A percentile compares a stretch with the other conserved stretches of the same genome.
Conservation (phyloP, 2,329 filamentous ascomycete genomes). For the Alternaria brassicae region DNA sequence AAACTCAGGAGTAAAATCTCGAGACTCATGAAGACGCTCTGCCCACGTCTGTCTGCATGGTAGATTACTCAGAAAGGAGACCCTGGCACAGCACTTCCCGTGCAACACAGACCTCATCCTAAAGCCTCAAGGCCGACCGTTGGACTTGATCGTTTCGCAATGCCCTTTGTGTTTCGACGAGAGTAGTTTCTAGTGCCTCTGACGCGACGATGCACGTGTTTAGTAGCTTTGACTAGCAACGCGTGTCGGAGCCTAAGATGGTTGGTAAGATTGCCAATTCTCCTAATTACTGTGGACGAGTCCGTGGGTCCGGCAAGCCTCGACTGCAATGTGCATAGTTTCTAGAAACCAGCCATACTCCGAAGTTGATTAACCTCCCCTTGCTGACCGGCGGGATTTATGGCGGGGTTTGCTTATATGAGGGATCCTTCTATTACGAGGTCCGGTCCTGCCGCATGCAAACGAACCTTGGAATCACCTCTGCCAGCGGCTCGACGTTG, state of each 20-base stretch:
- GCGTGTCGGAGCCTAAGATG: conserved; percentile 19
- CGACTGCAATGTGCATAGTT: conserved; percentile 27
- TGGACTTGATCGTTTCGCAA: conserved; percentile 26
- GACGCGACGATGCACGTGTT: conserved; percentile 21
- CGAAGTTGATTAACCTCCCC: conserved; percentile 32
- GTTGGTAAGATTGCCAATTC: conserved; percentile 35
- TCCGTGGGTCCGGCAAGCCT: conserved; percentile 22
- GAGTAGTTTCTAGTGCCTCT: conserved; percentile 13
- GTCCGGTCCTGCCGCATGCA: conserved; percentile 37
- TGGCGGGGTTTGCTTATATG: conserved; percentile 42
- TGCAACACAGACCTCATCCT: conserved; percentile 38
- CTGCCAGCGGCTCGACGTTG: conserved; percentile 32
- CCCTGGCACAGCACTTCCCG: conserved; percentile 33
- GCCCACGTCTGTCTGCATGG: conserved; percentile 35
- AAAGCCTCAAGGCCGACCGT: conserved; percentile 23
- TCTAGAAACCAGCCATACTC: conserved; percentile 32
- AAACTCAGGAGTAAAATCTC: conserved; percentile 2
- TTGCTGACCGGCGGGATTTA: conserved; percentile 35
- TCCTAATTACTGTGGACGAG: conserved; percentile 17
- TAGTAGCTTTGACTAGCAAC: conserved; percentile 13
- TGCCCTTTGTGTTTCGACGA: conserved; percentile 18
- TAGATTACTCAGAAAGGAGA: conserved; percentile 35
- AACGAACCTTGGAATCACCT: conserved; percentile 11
- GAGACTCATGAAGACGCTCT: conserved; percentile 19
- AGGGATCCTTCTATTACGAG: conserved; percentile 28